These are phyloP conservation scores for Erythrophleum ivorense DNA, from an alignment of 331 rosid genomes.

Conservation along the genomic window DNA sequence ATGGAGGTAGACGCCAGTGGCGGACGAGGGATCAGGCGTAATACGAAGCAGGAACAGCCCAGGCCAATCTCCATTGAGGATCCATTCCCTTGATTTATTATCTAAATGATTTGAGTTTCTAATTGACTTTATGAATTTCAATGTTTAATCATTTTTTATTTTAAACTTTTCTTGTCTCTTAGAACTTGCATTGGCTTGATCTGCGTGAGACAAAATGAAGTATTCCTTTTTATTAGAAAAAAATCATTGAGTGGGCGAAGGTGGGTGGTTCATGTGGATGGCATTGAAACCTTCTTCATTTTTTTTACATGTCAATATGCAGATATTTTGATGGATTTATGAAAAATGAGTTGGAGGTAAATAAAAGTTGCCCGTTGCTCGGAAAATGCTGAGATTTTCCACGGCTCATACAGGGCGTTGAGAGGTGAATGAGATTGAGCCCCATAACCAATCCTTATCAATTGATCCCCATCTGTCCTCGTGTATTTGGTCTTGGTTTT, in stretches of 20 bases:
- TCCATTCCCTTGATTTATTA: neutral
- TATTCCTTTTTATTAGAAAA: neutral
- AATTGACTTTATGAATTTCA: neutral
- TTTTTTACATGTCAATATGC: constrained; percentile 11
- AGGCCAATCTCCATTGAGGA: neutral
- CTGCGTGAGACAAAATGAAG: constrained; percentile 33
- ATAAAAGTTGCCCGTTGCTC: neutral
- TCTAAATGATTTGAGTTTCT: neutral
- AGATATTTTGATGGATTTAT: neutral
- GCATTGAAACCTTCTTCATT: constrained; percentile 28
- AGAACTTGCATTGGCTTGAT: constrained; percentile 30
- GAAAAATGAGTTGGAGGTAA: neutral
- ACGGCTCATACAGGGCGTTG: neutral
- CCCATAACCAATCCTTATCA: neutral
- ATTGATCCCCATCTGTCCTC: too few relatives aligned
- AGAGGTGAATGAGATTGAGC: neutral
- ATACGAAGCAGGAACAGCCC: neutral
- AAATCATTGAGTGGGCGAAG: constrained; percentile 16
- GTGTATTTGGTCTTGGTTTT: too few relatives aligned
- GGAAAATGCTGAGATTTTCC: neutral
- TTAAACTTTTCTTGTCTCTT: neutral
- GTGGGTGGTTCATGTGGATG: constrained; percentile 60
- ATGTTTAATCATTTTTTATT: neutral
- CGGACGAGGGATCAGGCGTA: neutral
- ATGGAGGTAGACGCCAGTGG: neutral